Conservation (phyloP, 768 basidiomycete genomes). For the Kwoniella newhampshirensis region DNA sequence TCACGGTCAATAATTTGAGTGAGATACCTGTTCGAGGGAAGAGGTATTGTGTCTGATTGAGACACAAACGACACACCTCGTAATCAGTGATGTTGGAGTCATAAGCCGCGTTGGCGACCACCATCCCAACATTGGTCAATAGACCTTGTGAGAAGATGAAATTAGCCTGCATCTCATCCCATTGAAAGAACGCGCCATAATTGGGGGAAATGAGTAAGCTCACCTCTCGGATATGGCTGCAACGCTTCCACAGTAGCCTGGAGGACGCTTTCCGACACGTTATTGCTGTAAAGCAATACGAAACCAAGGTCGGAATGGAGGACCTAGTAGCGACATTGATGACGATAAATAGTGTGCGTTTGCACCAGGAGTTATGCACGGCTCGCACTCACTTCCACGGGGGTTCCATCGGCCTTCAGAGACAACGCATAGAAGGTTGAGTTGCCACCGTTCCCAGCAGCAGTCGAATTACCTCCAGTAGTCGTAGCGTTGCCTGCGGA, state of each 20-base stretch:
- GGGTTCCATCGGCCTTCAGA: slow-evolving; percentile 54
- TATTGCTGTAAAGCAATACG: slow-evolving; percentile 55
- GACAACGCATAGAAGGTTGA: slow-evolving; percentile 57
- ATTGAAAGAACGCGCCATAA: not conserved
- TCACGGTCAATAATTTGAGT: no score
- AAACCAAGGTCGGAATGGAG: slow-evolving; percentile 58
- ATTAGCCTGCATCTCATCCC: not conserved
- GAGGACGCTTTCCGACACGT: slow-evolving; percentile 54
- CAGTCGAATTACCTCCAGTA: no score
- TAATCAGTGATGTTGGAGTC: slow-evolving; percentile 57
- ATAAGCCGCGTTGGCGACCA: slow-evolving; percentile 58
- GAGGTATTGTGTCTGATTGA: not conserved
- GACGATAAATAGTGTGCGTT: not conserved
- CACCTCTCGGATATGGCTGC: slow-evolving; percentile 57
- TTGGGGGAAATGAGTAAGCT: slow-evolving; percentile 5
- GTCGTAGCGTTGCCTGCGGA: no score
- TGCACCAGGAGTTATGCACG: no score
- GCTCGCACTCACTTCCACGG: slow-evolving; percentile 53
- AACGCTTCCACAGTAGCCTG: slow-evolving; percentile 55
- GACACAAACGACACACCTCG: slow-evolving; percentile 32
- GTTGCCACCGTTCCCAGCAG: slow-evolving; percentile 15
- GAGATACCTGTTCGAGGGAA: no score
- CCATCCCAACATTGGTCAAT: slow-evolving; percentile 58
- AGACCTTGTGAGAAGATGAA: slow-evolving; percentile 44
- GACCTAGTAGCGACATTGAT: slow-evolving; percentile 32